These are phyloP conservation scores for Chaetothyriales sp. DNA, from an alignment of 2,329 filamentous ascomycete genomes.

Conservation along the genomic window DNA sequence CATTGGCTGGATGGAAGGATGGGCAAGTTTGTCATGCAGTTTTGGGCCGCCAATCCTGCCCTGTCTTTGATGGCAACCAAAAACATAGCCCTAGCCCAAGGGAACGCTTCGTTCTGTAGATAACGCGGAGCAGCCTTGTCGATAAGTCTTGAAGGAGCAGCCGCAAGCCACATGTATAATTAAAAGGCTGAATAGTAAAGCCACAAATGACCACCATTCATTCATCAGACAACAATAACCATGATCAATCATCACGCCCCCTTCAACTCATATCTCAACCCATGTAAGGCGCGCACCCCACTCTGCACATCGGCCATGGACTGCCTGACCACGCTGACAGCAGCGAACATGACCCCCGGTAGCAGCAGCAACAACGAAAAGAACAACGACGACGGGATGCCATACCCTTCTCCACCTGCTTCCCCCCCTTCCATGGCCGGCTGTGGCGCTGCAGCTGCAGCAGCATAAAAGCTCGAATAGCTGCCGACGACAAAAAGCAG, in stretches of 20 bases:
- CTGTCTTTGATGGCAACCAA: no score
- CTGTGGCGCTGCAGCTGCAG: constrained; percentile 8
- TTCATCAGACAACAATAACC: background rate
- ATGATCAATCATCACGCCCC: constrained; percentile 11
- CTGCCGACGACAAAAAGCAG: background rate
- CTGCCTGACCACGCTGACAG: constrained; percentile 12
- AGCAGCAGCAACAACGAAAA: constrained; percentile 17
- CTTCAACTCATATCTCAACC: constrained; percentile 17
- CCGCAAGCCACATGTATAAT: background rate
- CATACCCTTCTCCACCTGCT: constrained; percentile 12
- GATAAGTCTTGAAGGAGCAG: background rate
- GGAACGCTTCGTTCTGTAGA: background rate
- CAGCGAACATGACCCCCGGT: constrained; percentile 11
- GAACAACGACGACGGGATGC: constrained; percentile 6
- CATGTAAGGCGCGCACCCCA: constrained; percentile 12
- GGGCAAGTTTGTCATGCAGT: no score
- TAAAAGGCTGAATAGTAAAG: background rate
- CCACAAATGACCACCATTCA: background rate
- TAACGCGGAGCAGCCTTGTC: background rate
- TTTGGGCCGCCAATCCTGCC: no score
- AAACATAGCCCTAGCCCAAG: background rate
- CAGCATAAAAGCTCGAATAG: background rate
- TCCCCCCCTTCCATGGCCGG: constrained; percentile 9
- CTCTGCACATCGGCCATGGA: constrained; percentile 15
- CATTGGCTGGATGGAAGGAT: background rate